A percentile compares a stretch with the other conserved stretches of the same genome.
These are phyloP conservation scores for Fraxinus quadrangulata DNA, from an alignment of 257 asterid genomes.

Conservation along the genomic window DNA sequence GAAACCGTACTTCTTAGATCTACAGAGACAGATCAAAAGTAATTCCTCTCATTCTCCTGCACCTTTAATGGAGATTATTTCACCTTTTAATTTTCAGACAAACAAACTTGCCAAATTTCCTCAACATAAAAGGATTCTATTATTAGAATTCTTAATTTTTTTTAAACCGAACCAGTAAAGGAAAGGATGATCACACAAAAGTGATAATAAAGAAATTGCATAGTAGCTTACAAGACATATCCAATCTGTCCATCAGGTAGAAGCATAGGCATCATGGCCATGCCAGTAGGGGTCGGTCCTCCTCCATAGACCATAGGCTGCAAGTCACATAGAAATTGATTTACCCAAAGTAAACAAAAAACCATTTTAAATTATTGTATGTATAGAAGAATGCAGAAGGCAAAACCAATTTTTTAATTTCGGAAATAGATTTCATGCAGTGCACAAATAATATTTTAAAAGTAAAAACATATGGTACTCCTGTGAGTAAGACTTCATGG, in stretches of 20 bases:
- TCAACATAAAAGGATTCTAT: neutral
- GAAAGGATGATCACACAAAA: neutral
- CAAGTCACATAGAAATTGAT: constrained; percentile 10
- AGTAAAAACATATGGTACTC: neutral
- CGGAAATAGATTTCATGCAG: neutral
- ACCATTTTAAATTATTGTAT: neutral
- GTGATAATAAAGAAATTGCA: neutral
- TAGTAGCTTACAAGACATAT: constrained; percentile 87
- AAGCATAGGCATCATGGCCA: constrained; percentile 99
- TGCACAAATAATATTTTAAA: neutral
- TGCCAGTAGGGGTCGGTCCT: constrained; percentile 71
- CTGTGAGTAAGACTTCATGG: neutral
- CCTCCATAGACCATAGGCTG: constrained; percentile 83
- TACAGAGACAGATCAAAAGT: too few relatives aligned
- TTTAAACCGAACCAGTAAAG: neutral
- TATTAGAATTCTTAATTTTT: neutral
- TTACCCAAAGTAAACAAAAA: neutral
- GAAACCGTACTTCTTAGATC: too few relatives aligned
- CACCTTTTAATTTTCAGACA: too few relatives aligned
- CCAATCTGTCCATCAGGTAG: constrained; percentile 99
- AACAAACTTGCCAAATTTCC: too few relatives aligned
- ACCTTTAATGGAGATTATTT: too few relatives aligned
- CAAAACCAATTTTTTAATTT: neutral
- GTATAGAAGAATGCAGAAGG: neutral
- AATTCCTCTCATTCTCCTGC: too few relatives aligned